Conservation (phyloP, 139 green algal genomes). For the Picochlorum costavermella region DNA sequence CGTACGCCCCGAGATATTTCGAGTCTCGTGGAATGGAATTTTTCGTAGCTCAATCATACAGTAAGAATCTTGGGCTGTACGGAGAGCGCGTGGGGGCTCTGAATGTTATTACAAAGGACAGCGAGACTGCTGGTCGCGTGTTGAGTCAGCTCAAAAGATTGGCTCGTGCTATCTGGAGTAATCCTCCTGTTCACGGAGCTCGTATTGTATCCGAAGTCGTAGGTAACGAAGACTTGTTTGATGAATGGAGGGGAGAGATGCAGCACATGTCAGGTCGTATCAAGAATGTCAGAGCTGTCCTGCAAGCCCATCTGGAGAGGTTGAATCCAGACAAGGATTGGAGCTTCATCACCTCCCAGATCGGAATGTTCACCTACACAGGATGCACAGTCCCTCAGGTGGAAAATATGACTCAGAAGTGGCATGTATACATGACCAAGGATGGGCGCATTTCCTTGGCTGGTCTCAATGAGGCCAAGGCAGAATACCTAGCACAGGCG, state of each 20-base stretch:
- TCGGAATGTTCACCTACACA: slow-evolving; percentile 96
- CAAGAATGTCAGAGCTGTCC: slow-evolving; percentile 68
- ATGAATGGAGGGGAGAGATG: slow-evolving; percentile 94
- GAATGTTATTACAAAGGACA: slow-evolving; percentile 61
- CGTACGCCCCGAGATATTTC: slow-evolving; percentile 80
- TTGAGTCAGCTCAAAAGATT: slow-evolving; percentile 92
- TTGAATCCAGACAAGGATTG: slow-evolving; percentile 75
- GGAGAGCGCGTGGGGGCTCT: slow-evolving; percentile 91
- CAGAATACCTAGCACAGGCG: slow-evolving; percentile 84
- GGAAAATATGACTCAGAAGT: slow-evolving; percentile 92
- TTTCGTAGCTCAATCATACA: slow-evolving; percentile 71
- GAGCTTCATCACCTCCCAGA: slow-evolving; percentile 83
- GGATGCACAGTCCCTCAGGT: slow-evolving; percentile 76
- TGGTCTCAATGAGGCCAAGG: slow-evolving; percentile 74
- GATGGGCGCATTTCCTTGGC: slow-evolving; percentile 95
- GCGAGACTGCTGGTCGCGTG: slow-evolving; percentile 53
- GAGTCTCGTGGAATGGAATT: slow-evolving; percentile 80
- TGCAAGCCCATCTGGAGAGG: slow-evolving; percentile 62
- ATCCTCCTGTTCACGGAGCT: slow-evolving; percentile 71
- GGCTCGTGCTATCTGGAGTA: slow-evolving; percentile 55
- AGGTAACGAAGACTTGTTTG: slow-evolving; percentile 65
- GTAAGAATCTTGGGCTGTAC: slow-evolving; percentile 98
- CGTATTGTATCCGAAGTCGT: slow-evolving; percentile 85
- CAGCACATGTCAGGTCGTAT: slow-evolving; percentile 91
- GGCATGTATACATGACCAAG: slow-evolving; percentile 93